Evolutionary conservation across 352 stramenopile species (phyloP), one percentile per base, ranked within the genome.

Genomic region (Pythium monospermum): DNA sequence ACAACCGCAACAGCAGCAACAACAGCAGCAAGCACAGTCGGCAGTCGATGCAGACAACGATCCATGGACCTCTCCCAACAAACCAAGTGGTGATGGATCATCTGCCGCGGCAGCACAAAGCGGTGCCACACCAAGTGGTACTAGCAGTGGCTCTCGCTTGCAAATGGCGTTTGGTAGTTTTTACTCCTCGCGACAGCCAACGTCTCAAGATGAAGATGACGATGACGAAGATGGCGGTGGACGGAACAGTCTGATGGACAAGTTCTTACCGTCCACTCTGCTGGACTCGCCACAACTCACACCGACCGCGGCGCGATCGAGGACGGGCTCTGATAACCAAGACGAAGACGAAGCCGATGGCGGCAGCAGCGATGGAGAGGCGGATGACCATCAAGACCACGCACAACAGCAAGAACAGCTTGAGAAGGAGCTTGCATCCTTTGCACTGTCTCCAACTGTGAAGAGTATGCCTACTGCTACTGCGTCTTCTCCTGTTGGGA

Each of bases 211-310:
- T 35, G 49, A 68, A 37, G 57, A 68, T 8, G 58, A 64, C 15
- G 57, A 45, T 23, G 66, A 49, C 0, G 68, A 74, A 15, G 76
- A 91, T 6, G 78, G 88, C 39, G 85, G 16, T 73, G 75, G 23
- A 57, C 77, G 80, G 21, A 85, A 65, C 52, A 87, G 72, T 31
- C 57, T 88, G 3, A 90, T 94, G 64, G 83, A 68, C 28, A 79
- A 93, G 51, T 93, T 87, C 31, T 52, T 94, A 51, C 83, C 83
- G 23, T 85, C 83, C 10, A 69, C 75, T 37, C 58, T 94, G 27
- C 59, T 94, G 36, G 83, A 94, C 53, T 94, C 83, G 36, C 83
- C 83, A 15, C 81, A 91, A 67, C 57, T 87, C 28, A 89, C 74
- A n/a, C 78, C 81, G 31, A 85, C 71, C 33, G 49, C 70, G 64